Evolutionary conservation across 73 alveolate genomes (phyloP), one percentile per base, ranked within the genome.

Genomic region (Blepharisma japonicum): DNA sequence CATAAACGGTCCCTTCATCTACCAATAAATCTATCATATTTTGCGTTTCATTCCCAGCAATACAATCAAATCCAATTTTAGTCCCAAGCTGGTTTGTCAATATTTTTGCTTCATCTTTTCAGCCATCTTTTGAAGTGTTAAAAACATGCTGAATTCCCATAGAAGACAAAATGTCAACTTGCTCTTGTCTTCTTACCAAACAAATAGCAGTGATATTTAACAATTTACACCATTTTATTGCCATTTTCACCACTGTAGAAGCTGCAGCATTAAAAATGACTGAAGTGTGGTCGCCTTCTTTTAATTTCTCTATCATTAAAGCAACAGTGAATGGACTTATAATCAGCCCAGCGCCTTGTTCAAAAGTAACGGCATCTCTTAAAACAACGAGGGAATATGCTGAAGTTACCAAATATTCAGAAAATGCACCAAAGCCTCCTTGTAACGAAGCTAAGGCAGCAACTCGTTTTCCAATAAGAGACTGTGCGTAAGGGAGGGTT

Each of bases 271-370:
- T 86, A 54, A 71, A 68, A 8, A 87, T 76, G 0, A 90, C 89
- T 27, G 94, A 83, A 21, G 68, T 67, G 14, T 85, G 92, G 56
- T 83, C 61, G 18, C 53, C 45, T 7, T 71, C 56, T 32, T 54
- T 71, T 7, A 56, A 56, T 49, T 8, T 70, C 8, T 90, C 92
- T 6, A 82, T 71, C 49, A 90, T 67, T 5, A 90, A 92, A 51
- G 87, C 78, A 0, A 90, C 97, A 7, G 97, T 87, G 5, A 90
- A 56, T 51, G 97, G 97, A 61, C 87, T 90, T 20, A 87, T 87
- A 76, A 83, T 77, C 55, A 83, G 66, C 54, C 71, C 53, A 6
- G 90, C 89, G 0, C 92, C 97, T 55, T 83, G 70, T 32, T 90
- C 87, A 45, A 74, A 90, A 14, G 84, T 45, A 45, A 78, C 79